Conservation (phyloP, 116 monocot species). For the Papilionanthe hybrid region DNA sequence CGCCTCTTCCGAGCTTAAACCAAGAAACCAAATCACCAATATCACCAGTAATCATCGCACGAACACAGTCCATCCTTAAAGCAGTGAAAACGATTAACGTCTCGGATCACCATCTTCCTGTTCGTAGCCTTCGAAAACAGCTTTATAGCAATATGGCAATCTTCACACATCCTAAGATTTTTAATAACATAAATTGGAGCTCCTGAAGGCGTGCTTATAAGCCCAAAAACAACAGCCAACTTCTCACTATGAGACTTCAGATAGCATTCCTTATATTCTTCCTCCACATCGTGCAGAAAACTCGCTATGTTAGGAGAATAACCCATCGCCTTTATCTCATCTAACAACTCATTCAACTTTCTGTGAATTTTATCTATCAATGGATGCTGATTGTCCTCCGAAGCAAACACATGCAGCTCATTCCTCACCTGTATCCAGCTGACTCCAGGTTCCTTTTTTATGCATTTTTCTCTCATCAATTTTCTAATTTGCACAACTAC, state of each 20-base stretch:
- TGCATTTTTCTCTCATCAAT: constrained; percentile 39
- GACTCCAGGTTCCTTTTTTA: constrained; percentile 61
- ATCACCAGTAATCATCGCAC: constrained; percentile 60
- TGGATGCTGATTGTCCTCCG: constrained; percentile 47
- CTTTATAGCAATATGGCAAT: constrained; percentile 53
- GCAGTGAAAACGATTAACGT: constrained; percentile 53
- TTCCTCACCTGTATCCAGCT: constrained; percentile 56
- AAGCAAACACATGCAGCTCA: constrained; percentile 50
- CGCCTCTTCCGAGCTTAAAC: no score
- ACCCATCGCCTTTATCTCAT: constrained; percentile 38
- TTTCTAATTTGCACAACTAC: constrained; percentile 39
- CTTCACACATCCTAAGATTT: constrained; percentile 59
- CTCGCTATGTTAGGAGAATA: constrained; percentile 41
- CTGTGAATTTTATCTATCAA: constrained; percentile 22
- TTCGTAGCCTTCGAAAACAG: constrained; percentile 41
- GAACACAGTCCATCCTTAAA: constrained; percentile 41
- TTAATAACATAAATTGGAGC: constrained; percentile 50
- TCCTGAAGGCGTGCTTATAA: constrained; percentile 30
- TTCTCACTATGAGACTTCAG: constrained; percentile 58
- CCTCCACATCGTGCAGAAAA: constrained; percentile 51
- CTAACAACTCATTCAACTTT: constrained; percentile 34
- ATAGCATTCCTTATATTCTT: constrained; percentile 56
- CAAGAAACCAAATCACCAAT: neutral
- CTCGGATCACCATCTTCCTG: constrained; percentile 48
- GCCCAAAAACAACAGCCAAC: constrained; percentile 50